Base-by-base conservation (phyloP, 1,139 yeast genomes). In the Pichia sp. region DNA sequence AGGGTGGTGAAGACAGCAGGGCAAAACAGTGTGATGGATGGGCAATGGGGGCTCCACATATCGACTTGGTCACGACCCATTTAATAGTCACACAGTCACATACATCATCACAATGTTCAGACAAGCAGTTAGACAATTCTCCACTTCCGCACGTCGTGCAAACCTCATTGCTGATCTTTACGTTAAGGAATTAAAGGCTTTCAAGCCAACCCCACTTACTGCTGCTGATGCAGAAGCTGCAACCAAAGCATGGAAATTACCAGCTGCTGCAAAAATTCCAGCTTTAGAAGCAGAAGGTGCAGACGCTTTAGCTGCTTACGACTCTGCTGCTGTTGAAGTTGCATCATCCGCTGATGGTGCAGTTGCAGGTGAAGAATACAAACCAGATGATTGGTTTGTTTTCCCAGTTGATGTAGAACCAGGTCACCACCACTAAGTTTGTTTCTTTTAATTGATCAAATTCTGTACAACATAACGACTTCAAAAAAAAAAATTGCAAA, bases 101-200 rank as follows among this genome's bases (percentile, higher is more conserved):
- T 8, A 22, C 23, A 22, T 13, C 23, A 19, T 23, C 37, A 31
- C 34, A 27, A 48, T 48, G 51, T 45, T 48, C 37, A 48, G 50
- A 48, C 46, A 42, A 45, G 37, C 46, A 28, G 55, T 53, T 46
- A 65, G 69, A 61, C 56, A 59, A 42, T 64, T 65, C 57, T 57
- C 68, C 31, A 54, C 62, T 33, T 50, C 61, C 26, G 54, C 63
- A 45, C 56, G 58, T 38, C 64, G 69, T 60, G 51, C 56, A 41
- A 64, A 87, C 71, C 74, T 84, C 63, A 69, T 89, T 60, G 78
- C 87, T 64, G 96, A 89, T 54, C 76, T 89, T 55, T 91, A 89
- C 72, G 70, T 89, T 61, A 81, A 76, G 66, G 94, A 87, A 67
- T 73, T 91, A 68, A 85, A 81, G 72, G 78, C 79, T 48, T 87